phyloP scores from a whole-genome alignment of 768 basidiomycete species.

The Pulveroboletus sp. region DNA sequence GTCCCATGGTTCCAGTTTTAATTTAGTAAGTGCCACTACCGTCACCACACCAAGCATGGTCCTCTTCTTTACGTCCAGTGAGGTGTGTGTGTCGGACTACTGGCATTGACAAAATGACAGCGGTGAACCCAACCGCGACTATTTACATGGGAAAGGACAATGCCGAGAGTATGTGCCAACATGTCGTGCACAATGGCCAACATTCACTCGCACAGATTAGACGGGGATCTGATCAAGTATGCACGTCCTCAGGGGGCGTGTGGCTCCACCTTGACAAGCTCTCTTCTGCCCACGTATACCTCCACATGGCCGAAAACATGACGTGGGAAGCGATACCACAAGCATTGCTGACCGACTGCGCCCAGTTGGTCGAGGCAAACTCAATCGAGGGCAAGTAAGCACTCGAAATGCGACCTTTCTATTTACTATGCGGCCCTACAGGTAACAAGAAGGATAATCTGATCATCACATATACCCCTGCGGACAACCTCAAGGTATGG shows the following conservation, averaged over 20 bases:
- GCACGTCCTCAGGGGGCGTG: slow-evolving; percentile 83
- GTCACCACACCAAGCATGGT: slow-evolving; percentile 42
- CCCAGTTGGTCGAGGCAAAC: slow-evolving; percentile 96
- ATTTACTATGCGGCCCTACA: slow-evolving; percentile 26
- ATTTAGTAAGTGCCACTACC: too few relatives aligned
- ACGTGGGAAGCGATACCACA: slow-evolving; percentile 87
- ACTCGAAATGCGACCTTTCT: background rate
- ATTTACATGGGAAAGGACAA: slow-evolving; percentile 98
- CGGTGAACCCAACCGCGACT: slow-evolving; percentile 57
- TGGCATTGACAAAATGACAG: slow-evolving; percentile 32
- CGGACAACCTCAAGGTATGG: slow-evolving; percentile 83
- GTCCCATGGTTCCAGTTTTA: slow-evolving; percentile 3
- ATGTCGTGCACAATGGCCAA: background rate
- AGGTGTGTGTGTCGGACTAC: background rate
- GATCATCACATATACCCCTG: slow-evolving; percentile 92
- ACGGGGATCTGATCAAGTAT: slow-evolving; percentile 93
- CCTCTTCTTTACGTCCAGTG: slow-evolving; percentile 57
- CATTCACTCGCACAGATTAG: slow-evolving; percentile 42
- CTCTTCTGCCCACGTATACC: slow-evolving; percentile 94
- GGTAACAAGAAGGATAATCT: slow-evolving; percentile 96
- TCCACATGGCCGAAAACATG: slow-evolving; percentile 81
- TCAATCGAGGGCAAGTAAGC: slow-evolving; percentile 75
- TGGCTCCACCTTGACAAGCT: slow-evolving; percentile 99
- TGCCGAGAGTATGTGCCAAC: slow-evolving; percentile 71
- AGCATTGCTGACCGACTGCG: slow-evolving; percentile 75